A percentile compares a stretch with the other conserved stretches of the same genome.
phyloP scores from a whole-genome alignment of 2,329 filamentous ascomycete species.

The Beauveria brongniartii region DNA sequence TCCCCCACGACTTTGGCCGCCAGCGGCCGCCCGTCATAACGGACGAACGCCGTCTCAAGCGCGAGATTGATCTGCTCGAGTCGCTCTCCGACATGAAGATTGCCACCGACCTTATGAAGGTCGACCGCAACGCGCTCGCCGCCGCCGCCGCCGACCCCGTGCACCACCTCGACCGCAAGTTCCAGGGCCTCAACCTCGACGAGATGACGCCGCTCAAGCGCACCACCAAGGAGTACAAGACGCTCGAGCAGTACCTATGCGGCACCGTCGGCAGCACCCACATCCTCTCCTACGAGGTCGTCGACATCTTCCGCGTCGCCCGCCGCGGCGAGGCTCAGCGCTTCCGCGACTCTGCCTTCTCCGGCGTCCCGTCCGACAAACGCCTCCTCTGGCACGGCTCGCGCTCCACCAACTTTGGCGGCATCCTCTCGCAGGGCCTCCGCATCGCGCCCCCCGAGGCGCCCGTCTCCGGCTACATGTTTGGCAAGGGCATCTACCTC shows the following conservation, averaged over 20 bases:
- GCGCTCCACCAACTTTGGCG: slow-evolving; percentile 74
- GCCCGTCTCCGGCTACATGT: slow-evolving; percentile 76
- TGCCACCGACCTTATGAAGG: slow-evolving; percentile 68
- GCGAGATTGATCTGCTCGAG: slow-evolving; percentile 72
- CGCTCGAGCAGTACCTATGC: slow-evolving; percentile 59
- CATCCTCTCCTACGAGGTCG: slow-evolving; percentile 47
- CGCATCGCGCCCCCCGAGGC: slow-evolving; percentile 85
- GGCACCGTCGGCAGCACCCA: slow-evolving; percentile 63
- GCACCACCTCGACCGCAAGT: slow-evolving; percentile 65
- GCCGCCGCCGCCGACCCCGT: slow-evolving; percentile 40
- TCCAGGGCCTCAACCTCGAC: slow-evolving; percentile 58
- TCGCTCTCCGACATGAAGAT: slow-evolving; percentile 81
- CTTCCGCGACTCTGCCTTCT: slow-evolving; percentile 50
- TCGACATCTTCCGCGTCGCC: slow-evolving; percentile 77
- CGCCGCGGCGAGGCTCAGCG: slow-evolving; percentile 63
- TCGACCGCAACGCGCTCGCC: slow-evolving; percentile 33
- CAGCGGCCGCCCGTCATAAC: slow-evolving; percentile 62
- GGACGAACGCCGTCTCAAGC: slow-evolving; percentile 51
- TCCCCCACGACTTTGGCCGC: slow-evolving; percentile 75
- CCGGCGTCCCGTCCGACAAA: slow-evolving; percentile 52
- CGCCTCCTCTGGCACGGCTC: slow-evolving; percentile 85
- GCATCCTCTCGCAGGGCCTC: slow-evolving; percentile 79
- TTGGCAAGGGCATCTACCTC: slow-evolving; percentile 83
- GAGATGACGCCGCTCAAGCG: slow-evolving; percentile 66
- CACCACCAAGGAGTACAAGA: slow-evolving; percentile 51